Evolutionary conservation across 768 basidiomycete genomes (phyloP).

Genomic region (Cystobasidium tubakii): DNA sequence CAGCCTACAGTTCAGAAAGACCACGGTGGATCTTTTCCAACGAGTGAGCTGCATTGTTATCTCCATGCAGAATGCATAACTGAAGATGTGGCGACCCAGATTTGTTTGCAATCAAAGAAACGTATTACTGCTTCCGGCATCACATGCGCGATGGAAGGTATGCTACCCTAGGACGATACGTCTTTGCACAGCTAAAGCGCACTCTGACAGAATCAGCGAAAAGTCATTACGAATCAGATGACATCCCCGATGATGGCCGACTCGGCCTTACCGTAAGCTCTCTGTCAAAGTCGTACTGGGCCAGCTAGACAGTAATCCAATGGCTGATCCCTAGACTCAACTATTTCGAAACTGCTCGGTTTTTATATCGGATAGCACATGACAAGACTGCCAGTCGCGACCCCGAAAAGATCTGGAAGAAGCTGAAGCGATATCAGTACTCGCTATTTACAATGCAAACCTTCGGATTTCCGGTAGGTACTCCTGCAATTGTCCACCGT

Average conservation of each 20-base stretch:
- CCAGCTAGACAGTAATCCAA: neutral
- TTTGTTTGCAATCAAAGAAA: slow-evolving; percentile 6
- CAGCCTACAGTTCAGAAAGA: slow-evolving; percentile 4
- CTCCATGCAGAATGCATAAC: neutral
- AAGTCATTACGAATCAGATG: slow-evolving; percentile 14
- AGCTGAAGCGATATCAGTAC: slow-evolving; percentile 13
- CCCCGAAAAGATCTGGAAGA: neutral
- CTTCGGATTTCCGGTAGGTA: slow-evolving; percentile 6
- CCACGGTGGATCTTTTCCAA: slow-evolving; percentile 16
- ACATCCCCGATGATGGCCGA: neutral
- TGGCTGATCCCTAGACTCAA: neutral
- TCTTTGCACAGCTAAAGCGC: neutral
- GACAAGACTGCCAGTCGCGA: neutral
- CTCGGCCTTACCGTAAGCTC: slow-evolving; percentile 5
- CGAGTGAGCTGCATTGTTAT: neutral
- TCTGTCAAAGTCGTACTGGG: neutral
- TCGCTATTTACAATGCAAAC: slow-evolving; percentile 1
- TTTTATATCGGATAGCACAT: neutral
- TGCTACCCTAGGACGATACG: neutral
- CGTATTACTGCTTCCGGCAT: neutral
- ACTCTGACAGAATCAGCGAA: neutral
- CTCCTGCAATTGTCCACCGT: neutral
- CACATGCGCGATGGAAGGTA: slow-evolving; percentile 4
- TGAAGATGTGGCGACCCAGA: neutral
- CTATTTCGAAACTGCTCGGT: slow-evolving; percentile 9